These are phyloP conservation scores for Yarrowia osloensis DNA, from an alignment of 805 yeast genomes.

Conservation along the genomic window DNA sequence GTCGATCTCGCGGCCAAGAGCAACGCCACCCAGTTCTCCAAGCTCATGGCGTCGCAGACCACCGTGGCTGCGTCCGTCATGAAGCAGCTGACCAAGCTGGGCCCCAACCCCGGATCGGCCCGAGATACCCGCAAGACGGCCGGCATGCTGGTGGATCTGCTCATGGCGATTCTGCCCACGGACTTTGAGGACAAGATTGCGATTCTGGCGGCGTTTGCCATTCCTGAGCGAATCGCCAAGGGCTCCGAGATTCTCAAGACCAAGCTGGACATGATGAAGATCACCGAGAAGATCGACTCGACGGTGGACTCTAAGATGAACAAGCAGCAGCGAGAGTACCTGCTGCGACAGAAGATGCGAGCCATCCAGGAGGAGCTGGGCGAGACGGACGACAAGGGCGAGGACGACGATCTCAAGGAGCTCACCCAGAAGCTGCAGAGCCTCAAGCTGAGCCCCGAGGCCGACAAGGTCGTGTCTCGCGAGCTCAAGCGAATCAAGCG, in stretches of 20 bases:
- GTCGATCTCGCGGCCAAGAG: slow-evolving; percentile 30
- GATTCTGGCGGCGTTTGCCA: slow-evolving; percentile 39
- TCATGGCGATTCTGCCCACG: slow-evolving; percentile 44
- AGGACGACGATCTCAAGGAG: slow-evolving; percentile 43
- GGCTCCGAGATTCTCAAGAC: slow-evolving; percentile 34
- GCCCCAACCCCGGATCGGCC: slow-evolving; percentile 5
- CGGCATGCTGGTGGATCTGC: slow-evolving; percentile 42
- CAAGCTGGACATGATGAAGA: slow-evolving; percentile 31
- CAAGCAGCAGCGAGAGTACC: slow-evolving; percentile 39
- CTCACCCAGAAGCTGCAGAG: slow-evolving; percentile 38
- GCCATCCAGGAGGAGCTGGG: slow-evolving; percentile 38
- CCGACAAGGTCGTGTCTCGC: slow-evolving; percentile 43
- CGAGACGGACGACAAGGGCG: slow-evolving; percentile 37
- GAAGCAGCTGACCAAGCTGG: slow-evolving; percentile 31
- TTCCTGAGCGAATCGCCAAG: slow-evolving; percentile 38
- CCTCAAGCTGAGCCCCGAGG: slow-evolving; percentile 41
- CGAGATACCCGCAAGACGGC: slow-evolving; percentile 36
- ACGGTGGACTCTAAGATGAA: slow-evolving; percentile 27
- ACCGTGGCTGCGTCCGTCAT: slow-evolving; percentile 31
- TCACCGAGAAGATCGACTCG: slow-evolving; percentile 30
- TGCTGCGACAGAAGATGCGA: slow-evolving; percentile 38
- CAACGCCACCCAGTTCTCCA: slow-evolving; percentile 12
- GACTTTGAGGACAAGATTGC: slow-evolving; percentile 39
- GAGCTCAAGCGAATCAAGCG: slow-evolving; percentile 45
- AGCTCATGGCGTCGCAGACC: slow-evolving; percentile 2